A percentile compares a stretch with the other conserved stretches of the same genome.
Evolutionary conservation across 345 rosid genomes (phyloP).

Genomic region (Eucalyptus pumila): DNA sequence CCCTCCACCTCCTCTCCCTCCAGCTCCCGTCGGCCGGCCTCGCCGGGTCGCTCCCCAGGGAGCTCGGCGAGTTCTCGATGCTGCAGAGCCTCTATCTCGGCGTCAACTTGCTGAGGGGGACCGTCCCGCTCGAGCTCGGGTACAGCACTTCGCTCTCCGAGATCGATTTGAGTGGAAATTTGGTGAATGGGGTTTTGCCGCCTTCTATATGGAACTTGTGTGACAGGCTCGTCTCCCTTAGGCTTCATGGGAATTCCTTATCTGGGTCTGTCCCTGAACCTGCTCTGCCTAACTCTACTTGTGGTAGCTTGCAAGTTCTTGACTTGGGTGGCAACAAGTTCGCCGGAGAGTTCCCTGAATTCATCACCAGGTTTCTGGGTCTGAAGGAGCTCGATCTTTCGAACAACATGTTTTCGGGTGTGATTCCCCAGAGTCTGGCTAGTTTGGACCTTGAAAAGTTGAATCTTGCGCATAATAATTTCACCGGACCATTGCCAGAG

Average conservation of each 20-base stretch:
- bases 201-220: slow-evolving; percentile 95
- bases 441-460: slow-evolving; percentile 47
- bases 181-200: slow-evolving; percentile 46
- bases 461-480: slow-evolving; percentile 84
- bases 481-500: slow-evolving; percentile 64
- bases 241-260: slow-evolving; percentile 56
- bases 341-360: slow-evolving; percentile 76
- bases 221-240: slow-evolving; percentile 55
- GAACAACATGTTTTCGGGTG: slow-evolving; percentile 52
- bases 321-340: slow-evolving; percentile 77
- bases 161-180: slow-evolving; percentile 64
- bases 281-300: slow-evolving; percentile 71
- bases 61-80: slow-evolving; percentile 83
- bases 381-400: slow-evolving; percentile 82
- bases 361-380: slow-evolving; percentile 41
- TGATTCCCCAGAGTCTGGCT: slow-evolving; percentile 52
- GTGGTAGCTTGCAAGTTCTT: slow-evolving; percentile 53
- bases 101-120: slow-evolving; percentile 69
- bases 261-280: slow-evolving; percentile 69
- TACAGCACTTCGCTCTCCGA: slow-evolving; percentile 74
- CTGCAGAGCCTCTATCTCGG: slow-evolving; percentile 71
- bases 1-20: slow-evolving; percentile 65
- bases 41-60: slow-evolving; percentile 82
- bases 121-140: slow-evolving; percentile 89
- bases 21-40: slow-evolving; percentile 97